These are phyloP conservation scores for Brettanomyces nanus DNA, from an alignment of 805 yeast species.

Conservation along the genomic window DNA sequence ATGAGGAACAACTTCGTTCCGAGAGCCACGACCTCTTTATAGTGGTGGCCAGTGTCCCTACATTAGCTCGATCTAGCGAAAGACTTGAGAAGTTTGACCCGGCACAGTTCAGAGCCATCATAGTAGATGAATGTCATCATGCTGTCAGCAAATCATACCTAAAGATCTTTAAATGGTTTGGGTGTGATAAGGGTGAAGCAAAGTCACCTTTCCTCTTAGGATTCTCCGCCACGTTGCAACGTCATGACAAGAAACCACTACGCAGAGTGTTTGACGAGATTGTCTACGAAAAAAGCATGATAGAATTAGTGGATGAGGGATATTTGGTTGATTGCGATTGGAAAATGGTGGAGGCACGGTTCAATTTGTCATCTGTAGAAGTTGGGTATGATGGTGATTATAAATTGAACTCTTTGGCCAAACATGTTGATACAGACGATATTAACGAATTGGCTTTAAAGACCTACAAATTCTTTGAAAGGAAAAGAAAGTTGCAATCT, in stretches of 20 bases:
- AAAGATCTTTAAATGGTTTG: slow-evolving; percentile 51
- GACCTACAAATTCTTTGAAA: slow-evolving; percentile 39
- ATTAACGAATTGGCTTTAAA: slow-evolving; percentile 48
- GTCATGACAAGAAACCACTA: slow-evolving; percentile 64
- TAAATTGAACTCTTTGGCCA: slow-evolving; percentile 39
- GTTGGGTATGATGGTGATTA: slow-evolving; percentile 40
- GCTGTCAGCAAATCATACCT: slow-evolving; percentile 66
- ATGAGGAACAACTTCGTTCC: slow-evolving; percentile 28
- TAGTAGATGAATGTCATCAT: slow-evolving; percentile 92
- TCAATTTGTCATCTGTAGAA: slow-evolving; percentile 21
- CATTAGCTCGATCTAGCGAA: slow-evolving; percentile 35
- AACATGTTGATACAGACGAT: slow-evolving; percentile 43
- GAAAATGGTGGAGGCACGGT: slow-evolving; percentile 42
- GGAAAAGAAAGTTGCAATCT: slow-evolving; percentile 39
- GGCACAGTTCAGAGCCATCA: slow-evolving; percentile 55
- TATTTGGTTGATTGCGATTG: slow-evolving; percentile 67
- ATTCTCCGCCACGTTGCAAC: slow-evolving; percentile 77
- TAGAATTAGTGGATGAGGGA: slow-evolving; percentile 57
- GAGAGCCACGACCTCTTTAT: slow-evolving; percentile 26
- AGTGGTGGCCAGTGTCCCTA: slow-evolving; percentile 69
- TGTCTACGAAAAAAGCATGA: slow-evolving; percentile 57
- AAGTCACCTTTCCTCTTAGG: slow-evolving; percentile 56
- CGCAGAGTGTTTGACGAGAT: slow-evolving; percentile 60
- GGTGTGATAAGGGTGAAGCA: slow-evolving; percentile 36
- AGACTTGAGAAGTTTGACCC: slow-evolving; percentile 51